Evolutionary conservation across 495 filamentous ascomycete species (phyloP), one percentile per base, ranked within the genome.

Genomic region (Amphirosellinia nigrospora): DNA sequence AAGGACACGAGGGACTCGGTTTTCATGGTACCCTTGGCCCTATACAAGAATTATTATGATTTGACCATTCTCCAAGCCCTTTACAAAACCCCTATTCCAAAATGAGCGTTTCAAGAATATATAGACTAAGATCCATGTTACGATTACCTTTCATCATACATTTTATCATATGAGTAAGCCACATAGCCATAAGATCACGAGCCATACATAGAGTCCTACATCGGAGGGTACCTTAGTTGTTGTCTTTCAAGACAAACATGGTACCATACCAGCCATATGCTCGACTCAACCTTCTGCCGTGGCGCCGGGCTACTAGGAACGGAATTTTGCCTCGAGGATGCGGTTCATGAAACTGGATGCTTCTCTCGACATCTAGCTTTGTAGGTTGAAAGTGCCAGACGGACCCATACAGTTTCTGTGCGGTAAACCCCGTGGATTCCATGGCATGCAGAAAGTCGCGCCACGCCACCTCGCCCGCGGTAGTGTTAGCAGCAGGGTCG

Each of bases 281-380:
- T 39, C 80, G 39, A 58, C 75, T 79, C 50, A 88, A 68, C 15
- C 86, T 74, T 45, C 86, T 73, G 0, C 85, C 86, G 73, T 78
- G 71, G 4, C 80, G 63, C 64, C 82, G 72, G 3, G 81, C 83
- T 15, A 66, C 70, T 8, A 41, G 28, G 38, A 79, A 83, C 2
- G 80, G 77, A n/a, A 89, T 81, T 76, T 87, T 88, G 3, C 75
- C 74, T 13, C 64, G 72, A 11, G 82, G 83, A 77, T 86, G 83
- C 28, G 86, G 86, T 71, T 88, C 85, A 68, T 87, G 85, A 52
- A 87, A 85, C 55, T 83, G 85, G 48, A 88, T 86, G n/a, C 80
- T 83, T 0, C 82, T 66, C 61, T 80, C 75, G 69, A 6, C 36
- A 6, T 85, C 82, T 10, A 79, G 69, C 13, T 46, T 75, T n/a